Base-by-base conservation (phyloP, 139 green algal species). In the Tetraselmis striata region DNA sequence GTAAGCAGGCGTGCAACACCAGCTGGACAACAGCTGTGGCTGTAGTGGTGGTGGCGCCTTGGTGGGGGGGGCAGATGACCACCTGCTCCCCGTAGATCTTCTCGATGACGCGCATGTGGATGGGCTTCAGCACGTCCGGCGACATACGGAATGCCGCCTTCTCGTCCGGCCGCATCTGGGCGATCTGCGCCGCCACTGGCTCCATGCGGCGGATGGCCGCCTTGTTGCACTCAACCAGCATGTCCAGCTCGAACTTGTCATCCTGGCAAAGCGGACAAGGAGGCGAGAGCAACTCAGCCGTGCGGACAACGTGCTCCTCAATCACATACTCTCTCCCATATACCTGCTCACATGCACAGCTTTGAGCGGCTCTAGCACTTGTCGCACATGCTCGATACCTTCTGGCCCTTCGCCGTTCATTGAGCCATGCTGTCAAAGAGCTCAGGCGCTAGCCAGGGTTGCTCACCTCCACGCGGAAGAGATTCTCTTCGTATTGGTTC, bases 401-500 rank as follows among this genome's bases (percentile, higher is more conserved):
- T n/a, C n/a, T n/a, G n/a, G n/a, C n/a, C n/a, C n/a, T n/a, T n/a
- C n/a, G n/a, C n/a, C n/a, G n/a, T n/a, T n/a, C n/a, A n/a, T n/a
- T n/a, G n/a, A n/a, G n/a, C n/a, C n/a, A n/a, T n/a, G n/a, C n/a
- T n/a, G n/a, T n/a, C n/a, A n/a, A n/a, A n/a, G n/a, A n/a, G n/a
- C n/a, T n/a, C n/a, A n/a, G n/a, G n/a, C n/a, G n/a, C n/a, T n/a
- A n/a, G n/a, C n/a, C n/a, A n/a, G n/a, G n/a, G n/a, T n/a, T n/a
- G n/a, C n/a, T n/a, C 29, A 23, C 81, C 23, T 11, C 83, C 28
- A 18, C 83, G 30, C 89, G 88, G 84, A 95, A 95, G 11, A 96
- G 88, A 2, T 84, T 86, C 86, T 98, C 95, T 89, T 98, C 96
- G 77, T 98, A 99, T 91, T 99, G 97, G 86, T 99, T 99, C 87